phyloP scores from a whole-genome alignment of 1,284 basidiomycete species.

The Malassezia japonica region DNA sequence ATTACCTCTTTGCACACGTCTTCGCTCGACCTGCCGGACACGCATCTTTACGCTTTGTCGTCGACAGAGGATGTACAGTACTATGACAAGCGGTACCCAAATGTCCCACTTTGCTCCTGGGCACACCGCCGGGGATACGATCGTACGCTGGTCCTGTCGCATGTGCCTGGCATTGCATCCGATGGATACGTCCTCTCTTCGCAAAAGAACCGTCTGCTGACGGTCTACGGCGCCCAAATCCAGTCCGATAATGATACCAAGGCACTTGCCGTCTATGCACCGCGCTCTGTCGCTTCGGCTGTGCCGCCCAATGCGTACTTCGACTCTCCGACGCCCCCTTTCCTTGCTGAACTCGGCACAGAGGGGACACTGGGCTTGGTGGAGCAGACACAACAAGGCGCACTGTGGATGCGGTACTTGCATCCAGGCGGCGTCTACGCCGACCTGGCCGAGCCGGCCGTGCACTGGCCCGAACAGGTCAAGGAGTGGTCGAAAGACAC shows the following conservation, averaged over 20 bases:
- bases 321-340: neutral
- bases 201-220: constrained; percentile 8
- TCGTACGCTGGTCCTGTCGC: neutral
- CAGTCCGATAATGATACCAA: neutral
- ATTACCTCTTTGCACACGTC: neutral
- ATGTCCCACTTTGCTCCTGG: constrained; percentile 5
- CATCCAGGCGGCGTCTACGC: no score
- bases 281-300: neutral
- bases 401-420: neutral
- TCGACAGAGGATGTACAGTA: constrained; percentile 12
- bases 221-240: neutral
- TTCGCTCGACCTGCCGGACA: neutral
- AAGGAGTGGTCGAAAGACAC: neutral
- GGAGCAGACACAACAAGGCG: constrained; percentile 1
- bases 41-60: neutral
- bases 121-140: constrained; percentile 13
- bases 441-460: neutral
- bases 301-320: neutral
- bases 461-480: no score
- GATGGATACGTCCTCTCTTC: constrained; percentile 1
- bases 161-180: neutral
- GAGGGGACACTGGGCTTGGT: neutral
- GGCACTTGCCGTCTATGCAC: neutral
- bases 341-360: neutral
- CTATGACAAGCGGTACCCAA: constrained; percentile 10